phyloP scores from a whole-genome alignment of 208 protist species.

The Endotrypanum monterogeii region DNA sequence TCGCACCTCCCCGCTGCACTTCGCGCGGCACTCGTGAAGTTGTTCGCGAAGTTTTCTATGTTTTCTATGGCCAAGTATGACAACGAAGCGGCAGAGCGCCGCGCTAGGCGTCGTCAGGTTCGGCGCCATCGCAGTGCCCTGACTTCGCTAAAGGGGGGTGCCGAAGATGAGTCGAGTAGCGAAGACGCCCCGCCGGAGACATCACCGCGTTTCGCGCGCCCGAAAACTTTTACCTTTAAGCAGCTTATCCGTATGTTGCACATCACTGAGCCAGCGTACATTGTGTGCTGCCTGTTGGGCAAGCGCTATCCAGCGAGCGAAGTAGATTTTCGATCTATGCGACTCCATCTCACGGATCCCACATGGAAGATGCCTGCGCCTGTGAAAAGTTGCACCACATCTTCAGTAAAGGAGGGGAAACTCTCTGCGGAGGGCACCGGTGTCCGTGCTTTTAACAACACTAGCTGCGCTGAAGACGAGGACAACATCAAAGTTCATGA shows the following conservation, averaged over 20 bases:
- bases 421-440: background rate
- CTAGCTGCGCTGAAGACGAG: background rate
- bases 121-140: background rate
- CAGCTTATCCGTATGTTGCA: slow-evolving; percentile 81
- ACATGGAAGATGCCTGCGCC: slow-evolving; percentile 9
- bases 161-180: background rate
- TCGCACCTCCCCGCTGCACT: slow-evolving; percentile 78
- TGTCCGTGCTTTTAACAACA: background rate
- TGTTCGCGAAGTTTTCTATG: slow-evolving; percentile 90
- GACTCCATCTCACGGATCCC: slow-evolving; percentile 32
- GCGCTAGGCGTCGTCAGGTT: slow-evolving; percentile 11
- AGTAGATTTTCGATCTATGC: slow-evolving; percentile 67
- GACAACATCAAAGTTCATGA: no score
- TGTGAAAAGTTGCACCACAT: background rate
- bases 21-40: slow-evolving; percentile 75
- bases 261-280: slow-evolving; percentile 79
- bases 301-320: slow-evolving; percentile 89
- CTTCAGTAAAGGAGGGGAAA: background rate
- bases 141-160: background rate
- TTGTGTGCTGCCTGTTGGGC: slow-evolving; percentile 92
- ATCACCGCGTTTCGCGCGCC: background rate
- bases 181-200: background rate
- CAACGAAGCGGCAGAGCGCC: slow-evolving; percentile 82
- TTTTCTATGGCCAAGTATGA: slow-evolving; percentile 96
- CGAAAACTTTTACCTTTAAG: slow-evolving; percentile 66